A percentile compares a stretch with the other conserved stretches of the same genome.
Conservation (phyloP, 2,329 filamentous ascomycete genomes). For the Pseudogymnoascus sp. region DNA sequence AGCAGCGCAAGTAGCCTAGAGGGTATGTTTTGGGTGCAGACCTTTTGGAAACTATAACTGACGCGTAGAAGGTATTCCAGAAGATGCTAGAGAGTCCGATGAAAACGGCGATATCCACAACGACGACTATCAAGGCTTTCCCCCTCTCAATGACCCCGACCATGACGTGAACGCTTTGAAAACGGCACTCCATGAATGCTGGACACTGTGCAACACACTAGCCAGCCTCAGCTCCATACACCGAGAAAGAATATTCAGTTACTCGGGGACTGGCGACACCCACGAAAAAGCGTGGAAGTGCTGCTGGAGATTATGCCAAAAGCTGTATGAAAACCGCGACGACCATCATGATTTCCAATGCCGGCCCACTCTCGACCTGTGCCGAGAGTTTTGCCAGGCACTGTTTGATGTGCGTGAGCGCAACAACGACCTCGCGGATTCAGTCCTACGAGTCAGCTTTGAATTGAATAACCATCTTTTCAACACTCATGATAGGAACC, state of each 20-base stretch:
- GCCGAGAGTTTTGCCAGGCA: slow-evolving; percentile 84
- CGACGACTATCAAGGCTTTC: slow-evolving; percentile 26
- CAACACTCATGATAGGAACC: slow-evolving; percentile 75
- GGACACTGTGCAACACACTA: slow-evolving; percentile 87
- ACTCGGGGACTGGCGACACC: slow-evolving; percentile 59
- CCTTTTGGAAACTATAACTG: slow-evolving; percentile 16
- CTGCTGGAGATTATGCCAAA: slow-evolving; percentile 88
- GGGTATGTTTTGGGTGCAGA: slow-evolving; percentile 41
- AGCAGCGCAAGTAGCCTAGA: slow-evolving; percentile 69
- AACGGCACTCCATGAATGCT: slow-evolving; percentile 76
- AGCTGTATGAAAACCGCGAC: slow-evolving; percentile 73
- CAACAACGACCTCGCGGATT: slow-evolving; percentile 72
- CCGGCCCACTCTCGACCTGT: slow-evolving; percentile 71
- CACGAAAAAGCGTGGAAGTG: slow-evolving; percentile 88
- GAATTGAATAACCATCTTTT: slow-evolving; percentile 94
- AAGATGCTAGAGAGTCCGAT: slow-evolving; percentile 36
- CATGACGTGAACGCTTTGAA: slow-evolving; percentile 60
- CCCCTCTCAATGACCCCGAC: slow-evolving; percentile 31
- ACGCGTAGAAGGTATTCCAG: slow-evolving; percentile 28
- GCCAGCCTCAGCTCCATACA: slow-evolving; percentile 79
- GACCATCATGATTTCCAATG: slow-evolving; percentile 62
- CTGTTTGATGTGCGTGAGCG: slow-evolving; percentile 78
- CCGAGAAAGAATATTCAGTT: slow-evolving; percentile 68
- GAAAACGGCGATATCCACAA: slow-evolving; percentile 38
- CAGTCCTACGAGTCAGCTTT: slow-evolving; percentile 83